phyloP scores from a whole-genome alignment of 768 basidiomycete genomes.

The Lentinus brumalis region DNA sequence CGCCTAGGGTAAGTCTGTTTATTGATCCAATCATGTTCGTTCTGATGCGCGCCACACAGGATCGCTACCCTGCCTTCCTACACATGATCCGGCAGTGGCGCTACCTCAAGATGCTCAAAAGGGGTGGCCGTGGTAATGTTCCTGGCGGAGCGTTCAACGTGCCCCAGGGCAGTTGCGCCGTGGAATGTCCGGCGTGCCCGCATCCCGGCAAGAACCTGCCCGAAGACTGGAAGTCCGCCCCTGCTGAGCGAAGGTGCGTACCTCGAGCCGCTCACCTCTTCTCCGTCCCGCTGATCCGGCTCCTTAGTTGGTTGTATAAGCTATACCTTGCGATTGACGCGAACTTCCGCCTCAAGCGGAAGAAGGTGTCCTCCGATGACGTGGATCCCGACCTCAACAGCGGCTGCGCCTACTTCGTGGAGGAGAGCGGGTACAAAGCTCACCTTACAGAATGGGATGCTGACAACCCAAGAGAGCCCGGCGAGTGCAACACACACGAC shows the following conservation, averaged over 20 bases:
- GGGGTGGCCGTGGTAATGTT: conserved; percentile 24
- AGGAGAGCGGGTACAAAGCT: conserved; percentile 21
- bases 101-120: conserved; percentile 23
- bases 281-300: no score
- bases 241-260: not conserved
- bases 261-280: no score
- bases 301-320: conserved; percentile 26
- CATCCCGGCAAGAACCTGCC: conserved; percentile 24
- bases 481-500: conserved; percentile 18
- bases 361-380: conserved; percentile 9
- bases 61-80: conserved; percentile 19
- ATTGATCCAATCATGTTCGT: no score
- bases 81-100: conserved; percentile 21
- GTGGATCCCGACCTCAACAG: conserved; percentile 26
- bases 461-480: conserved; percentile 6
- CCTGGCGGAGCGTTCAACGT: conserved; percentile 15
- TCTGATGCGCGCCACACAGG: conserved; percentile 19
- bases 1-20: not conserved
- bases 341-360: conserved; percentile 31
- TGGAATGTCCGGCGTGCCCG: conserved; percentile 30
- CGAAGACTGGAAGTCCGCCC: not conserved
- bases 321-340: conserved; percentile 31
- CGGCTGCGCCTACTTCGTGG: conserved; percentile 31
- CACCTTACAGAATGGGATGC: conserved; percentile 15
- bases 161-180: conserved; percentile 12